phyloP scores from a whole-genome alignment of 768 basidiomycete genomes.

The Boletus tomentosulus region DNA sequence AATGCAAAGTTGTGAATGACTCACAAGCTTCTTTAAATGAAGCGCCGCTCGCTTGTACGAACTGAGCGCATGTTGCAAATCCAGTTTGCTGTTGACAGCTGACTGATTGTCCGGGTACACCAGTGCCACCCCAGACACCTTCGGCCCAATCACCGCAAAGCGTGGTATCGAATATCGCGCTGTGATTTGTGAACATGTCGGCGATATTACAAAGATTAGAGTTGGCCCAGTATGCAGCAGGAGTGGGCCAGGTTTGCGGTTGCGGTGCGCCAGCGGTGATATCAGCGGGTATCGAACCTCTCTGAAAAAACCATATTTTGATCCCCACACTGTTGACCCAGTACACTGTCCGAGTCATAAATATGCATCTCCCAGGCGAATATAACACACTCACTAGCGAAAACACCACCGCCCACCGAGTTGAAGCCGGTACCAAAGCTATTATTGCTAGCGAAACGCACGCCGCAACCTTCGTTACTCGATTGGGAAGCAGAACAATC shows the following conservation, averaged over 20 bases:
- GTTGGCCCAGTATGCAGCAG: constrained; percentile 73
- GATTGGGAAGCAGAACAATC: constrained; percentile 71
- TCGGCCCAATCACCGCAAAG: constrained; percentile 92
- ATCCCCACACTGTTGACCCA: constrained; percentile 64
- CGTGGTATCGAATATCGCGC: constrained; percentile 81
- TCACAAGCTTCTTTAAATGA: constrained; percentile 75
- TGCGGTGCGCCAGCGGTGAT: constrained; percentile 68
- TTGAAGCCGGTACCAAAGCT: constrained; percentile 90
- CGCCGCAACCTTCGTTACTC: constrained; percentile 78
- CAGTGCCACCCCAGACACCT: constrained; percentile 65
- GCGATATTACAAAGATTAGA: constrained; percentile 70
- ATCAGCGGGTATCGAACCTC: constrained; percentile 70
- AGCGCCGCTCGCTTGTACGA: constrained; percentile 66
- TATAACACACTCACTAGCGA: constrained; percentile 63
- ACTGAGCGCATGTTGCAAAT: constrained; percentile 74
- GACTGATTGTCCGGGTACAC: constrained; percentile 79
- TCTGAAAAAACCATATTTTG: constrained; percentile 77
- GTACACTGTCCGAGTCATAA: constrained; percentile 12
- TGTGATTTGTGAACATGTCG: constrained; percentile 73
- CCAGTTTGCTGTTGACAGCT: constrained; percentile 85
- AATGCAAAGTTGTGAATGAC: constrained; percentile 30
- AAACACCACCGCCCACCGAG: constrained; percentile 78
- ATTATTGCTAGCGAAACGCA: constrained; percentile 52
- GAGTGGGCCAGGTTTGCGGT: constrained; percentile 71
- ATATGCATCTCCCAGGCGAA: neutral